Conservation (phyloP, 352 stramenopile genomes). For the Phytopythium sindhum region DNA sequence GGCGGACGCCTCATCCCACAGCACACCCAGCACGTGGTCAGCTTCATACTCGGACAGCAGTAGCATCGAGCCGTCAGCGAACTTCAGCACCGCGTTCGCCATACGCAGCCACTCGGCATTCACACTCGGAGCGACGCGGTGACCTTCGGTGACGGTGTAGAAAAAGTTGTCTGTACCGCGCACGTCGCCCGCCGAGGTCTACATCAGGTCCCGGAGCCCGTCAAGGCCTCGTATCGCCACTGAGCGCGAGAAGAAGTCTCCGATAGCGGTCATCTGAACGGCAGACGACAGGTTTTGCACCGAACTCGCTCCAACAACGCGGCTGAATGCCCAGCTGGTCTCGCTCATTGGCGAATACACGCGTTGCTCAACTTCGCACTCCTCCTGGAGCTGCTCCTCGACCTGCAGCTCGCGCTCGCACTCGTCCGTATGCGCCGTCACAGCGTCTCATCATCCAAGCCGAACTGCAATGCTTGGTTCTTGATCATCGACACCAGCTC, state of each 20-base stretch:
- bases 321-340: conserved; percentile 15
- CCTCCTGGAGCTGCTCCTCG: conserved; percentile 42
- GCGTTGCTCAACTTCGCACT: conserved; percentile 16
- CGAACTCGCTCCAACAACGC: conserved; percentile 12
- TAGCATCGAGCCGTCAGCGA: conserved; percentile 35
- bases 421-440: conserved; percentile 42
- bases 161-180: conserved; percentile 44
- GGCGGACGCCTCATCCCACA: conserved; percentile 15
- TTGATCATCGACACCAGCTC: conserved; percentile 18
- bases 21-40: conserved; percentile 28
- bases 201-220: background rate
- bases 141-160: conserved; percentile 10
- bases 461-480: conserved; percentile 28
- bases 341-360: conserved; percentile 18
- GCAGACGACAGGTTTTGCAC: too few relatives aligned
- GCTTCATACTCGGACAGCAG: conserved; percentile 39
- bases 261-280: conserved; percentile 1
- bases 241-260: background rate
- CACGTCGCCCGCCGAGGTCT: background rate
- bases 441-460: conserved; percentile 38
- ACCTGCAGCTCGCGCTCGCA: conserved; percentile 64
- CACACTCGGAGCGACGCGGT: background rate
- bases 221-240: background rate
- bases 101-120: conserved; percentile 21
- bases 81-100: conserved; percentile 39